Base-by-base conservation (phyloP, 805 yeast genomes). In the Barnettozyma vustinii region DNA sequence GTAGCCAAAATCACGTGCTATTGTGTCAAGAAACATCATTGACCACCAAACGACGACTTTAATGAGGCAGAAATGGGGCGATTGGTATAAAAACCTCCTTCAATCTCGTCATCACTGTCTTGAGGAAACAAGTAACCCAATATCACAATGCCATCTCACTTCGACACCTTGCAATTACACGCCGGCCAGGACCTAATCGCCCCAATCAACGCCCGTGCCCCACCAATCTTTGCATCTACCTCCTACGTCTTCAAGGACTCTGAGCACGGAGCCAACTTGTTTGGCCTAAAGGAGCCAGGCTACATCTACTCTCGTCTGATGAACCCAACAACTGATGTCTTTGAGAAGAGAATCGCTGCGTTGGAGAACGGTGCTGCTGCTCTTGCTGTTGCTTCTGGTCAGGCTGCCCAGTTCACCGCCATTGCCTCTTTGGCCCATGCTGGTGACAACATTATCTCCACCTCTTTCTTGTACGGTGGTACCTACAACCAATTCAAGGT, bases 401-500 rank as follows among this genome's bases (percentile, higher is more conserved):
- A 91, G 71, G 92, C 97, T 47, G 97, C 98, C 25, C 97, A 91
- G 67, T 80, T 89, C 56, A 64, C 86, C 51, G 96, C 97, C 19
- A 74, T 90, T 65, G 76, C 87, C 33, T 88, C 88, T 49, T 75
- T 90, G 58, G 95, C 96, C 36, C 89, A 85, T 57, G 67, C 80
- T 48, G 98, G 98, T 59, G 96, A 89, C 65, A 94, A 94, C 72
- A 79, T 92, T 57, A 80, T 92, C 48, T 83, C 96, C 27, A 84
- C 97, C 21, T 79, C 96, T 7, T 88, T 65, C 73, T 74, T 92
- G 53, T 92, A 94, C 65, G 99, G 99, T 57, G 99, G 99, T 61
- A 91, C 97, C 50, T 90, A 84, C 73, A 92, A 92, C 67, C 96
- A 92, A 67, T 87, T 92, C 76, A 90, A 89, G 69, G 95, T 89